Evolutionary conservation across 2,329 filamentous ascomycete genomes (phyloP), one percentile per base, ranked within the genome.

Genomic region (Talaromyces funiculosus): DNA sequence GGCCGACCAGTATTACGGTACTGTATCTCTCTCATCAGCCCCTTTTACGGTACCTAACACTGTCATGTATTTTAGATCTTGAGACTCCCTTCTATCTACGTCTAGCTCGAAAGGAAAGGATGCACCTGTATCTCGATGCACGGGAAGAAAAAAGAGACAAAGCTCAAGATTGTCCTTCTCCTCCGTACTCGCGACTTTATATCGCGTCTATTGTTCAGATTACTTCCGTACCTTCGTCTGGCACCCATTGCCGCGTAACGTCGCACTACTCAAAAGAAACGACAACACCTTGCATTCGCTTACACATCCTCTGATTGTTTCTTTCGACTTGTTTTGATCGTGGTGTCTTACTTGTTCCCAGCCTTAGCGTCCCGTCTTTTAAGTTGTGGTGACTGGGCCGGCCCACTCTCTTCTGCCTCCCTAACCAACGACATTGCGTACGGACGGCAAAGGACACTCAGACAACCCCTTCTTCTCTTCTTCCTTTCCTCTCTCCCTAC

Each of bases 371-470:
- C 51, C n/a, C 22, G 33, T 54, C 51, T 38, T 53, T 54, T 40
- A 35, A 38, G 31, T 26, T 24, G 18, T 54, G 20, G 42, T 24
- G 42, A 45, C 16, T 45, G 55, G 43, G 38, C 22, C 22, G 56
- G 56, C 42, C 56, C 56, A 58, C 56, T 58, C 33, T 56, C 53
- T 42, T 56, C 54, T 31, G 42, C 6, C 38, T 35, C 35, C 35
- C 40, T 45, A 43, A 33, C 33, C 40, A 45, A 22, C 53, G 29
- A 24, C 35, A 22, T n/a, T 45, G 42, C 42, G 42, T 29, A 26
- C 53, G 3, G n/a, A 29, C 54, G 37, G 54, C 16, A 42, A 57
- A 31, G 38, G 24, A 20, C 53, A 43, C 40, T 24, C 54, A 43
- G n/a, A 40, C 57, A 18, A 40, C 45, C 57, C 47, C 42, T 40